A percentile compares a stretch with the other conserved stretches of the same genome.
These are phyloP conservation scores for Boletus rufocinnamomeus DNA, from an alignment of 768 basidiomycete genomes.

Conservation along the genomic window DNA sequence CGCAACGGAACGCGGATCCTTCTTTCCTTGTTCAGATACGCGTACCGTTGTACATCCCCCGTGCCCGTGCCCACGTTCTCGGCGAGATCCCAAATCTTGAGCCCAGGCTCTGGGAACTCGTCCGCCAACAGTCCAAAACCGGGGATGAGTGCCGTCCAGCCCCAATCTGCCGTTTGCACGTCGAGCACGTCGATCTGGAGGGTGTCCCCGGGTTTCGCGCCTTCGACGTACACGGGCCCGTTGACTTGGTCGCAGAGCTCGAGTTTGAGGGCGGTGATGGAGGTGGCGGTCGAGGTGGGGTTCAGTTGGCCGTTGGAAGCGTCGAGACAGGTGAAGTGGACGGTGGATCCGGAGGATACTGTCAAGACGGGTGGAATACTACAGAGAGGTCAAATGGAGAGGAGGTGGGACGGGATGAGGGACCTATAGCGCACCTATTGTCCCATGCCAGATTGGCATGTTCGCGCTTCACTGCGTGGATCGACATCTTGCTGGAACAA, in stretches of 20 bases:
- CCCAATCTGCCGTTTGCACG: conserved; percentile 58
- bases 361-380: conserved; percentile 55
- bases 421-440: conserved; percentile 45
- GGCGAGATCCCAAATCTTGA: conserved; percentile 56
- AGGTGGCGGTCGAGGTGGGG: conserved; percentile 38
- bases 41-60: conserved; percentile 30
- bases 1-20: conserved; percentile 51
- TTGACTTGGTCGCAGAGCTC: conserved; percentile 57
- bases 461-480: conserved; percentile 54
- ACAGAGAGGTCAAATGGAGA: not conserved
- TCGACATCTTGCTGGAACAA: conserved; percentile 38
- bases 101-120: conserved; percentile 50
- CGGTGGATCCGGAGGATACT: conserved; percentile 53
- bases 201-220: conserved; percentile 56
- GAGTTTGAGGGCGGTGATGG: conserved; percentile 46
- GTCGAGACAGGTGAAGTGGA: conserved; percentile 64
- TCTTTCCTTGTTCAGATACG: conserved; percentile 53
- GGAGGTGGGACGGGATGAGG: not conserved
- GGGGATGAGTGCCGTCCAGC: conserved; percentile 61
- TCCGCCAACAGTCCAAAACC: conserved; percentile 61
- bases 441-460: conserved; percentile 63
- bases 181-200: conserved; percentile 59
- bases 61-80: conserved; percentile 24
- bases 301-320: conserved; percentile 63
- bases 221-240: conserved; percentile 57